These are phyloP conservation scores for Trichoderma atroviride DNA, from an alignment of 2,329 filamentous ascomycete species.

Conservation along the genomic window DNA sequence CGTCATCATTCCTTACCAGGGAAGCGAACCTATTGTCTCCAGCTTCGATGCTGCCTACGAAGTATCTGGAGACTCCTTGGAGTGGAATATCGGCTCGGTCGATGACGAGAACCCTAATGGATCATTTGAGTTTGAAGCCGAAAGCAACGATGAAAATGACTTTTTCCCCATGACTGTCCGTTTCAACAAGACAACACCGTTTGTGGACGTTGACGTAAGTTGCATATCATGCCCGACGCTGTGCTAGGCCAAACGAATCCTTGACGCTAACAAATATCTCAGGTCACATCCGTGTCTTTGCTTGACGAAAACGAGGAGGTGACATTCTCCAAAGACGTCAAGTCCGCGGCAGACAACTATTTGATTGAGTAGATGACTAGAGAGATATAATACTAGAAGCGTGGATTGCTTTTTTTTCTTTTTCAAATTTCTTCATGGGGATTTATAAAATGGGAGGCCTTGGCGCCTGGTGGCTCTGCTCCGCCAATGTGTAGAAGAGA, in stretches of 20 bases:
- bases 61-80: conserved; percentile 86
- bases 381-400: conserved; percentile 28
- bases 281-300: conserved; percentile 70
- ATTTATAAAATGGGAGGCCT: conserved; percentile 32
- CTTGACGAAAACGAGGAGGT: conserved; percentile 78
- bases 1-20: conserved; percentile 84
- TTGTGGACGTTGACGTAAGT: conserved; percentile 91
- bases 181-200: conserved; percentile 84
- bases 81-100: conserved; percentile 90
- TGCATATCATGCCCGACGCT: not conserved
- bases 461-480: conserved; percentile 21
- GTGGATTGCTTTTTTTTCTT: conserved; percentile 28
- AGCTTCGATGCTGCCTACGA: conserved; percentile 95
- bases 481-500: conserved; percentile 32
- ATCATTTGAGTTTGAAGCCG: conserved; percentile 93
- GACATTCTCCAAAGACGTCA: conserved; percentile 80
- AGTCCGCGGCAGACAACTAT: conserved; percentile 75
- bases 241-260: not conserved
- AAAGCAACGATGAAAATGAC: conserved; percentile 83
- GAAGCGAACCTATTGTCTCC: conserved; percentile 82
- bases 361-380: conserved; percentile 65
- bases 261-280: conserved; percentile 25
- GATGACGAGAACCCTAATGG: conserved; percentile 81
- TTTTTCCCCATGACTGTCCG: conserved; percentile 97
- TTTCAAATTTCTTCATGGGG: conserved; percentile 3